These are phyloP conservation scores for Carex pumila DNA, from an alignment of 176 grass and related monocot species.

Conservation along the genomic window DNA sequence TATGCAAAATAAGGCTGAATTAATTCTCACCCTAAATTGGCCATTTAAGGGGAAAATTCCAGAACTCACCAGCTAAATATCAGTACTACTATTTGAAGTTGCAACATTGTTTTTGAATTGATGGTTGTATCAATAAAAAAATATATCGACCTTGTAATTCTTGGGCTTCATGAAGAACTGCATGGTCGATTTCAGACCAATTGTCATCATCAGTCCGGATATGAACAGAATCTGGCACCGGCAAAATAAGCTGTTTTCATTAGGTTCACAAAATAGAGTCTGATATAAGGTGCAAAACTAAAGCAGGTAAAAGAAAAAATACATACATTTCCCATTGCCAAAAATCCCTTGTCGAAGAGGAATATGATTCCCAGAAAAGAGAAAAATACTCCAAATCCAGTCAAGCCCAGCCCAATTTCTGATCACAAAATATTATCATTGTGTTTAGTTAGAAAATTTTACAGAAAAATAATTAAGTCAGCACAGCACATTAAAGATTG, in stretches of 20 bases:
- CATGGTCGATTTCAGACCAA: slow-evolving; percentile 97
- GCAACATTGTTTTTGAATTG: not conserved
- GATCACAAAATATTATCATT: slow-evolving; percentile 20
- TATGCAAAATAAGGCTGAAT: not conserved
- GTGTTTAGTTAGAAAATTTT: not conserved
- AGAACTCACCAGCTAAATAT: not conserved
- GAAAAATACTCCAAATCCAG: slow-evolving; percentile 96
- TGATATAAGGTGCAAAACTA: not conserved
- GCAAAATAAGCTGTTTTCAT: slow-evolving; percentile 14
- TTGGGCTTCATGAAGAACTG: slow-evolving; percentile 97
- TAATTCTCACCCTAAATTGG: not conserved
- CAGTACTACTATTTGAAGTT: not conserved
- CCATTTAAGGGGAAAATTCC: not conserved
- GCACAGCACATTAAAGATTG: slow-evolving; percentile 3
- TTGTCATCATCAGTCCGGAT: slow-evolving; percentile 89
- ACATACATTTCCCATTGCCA: slow-evolving; percentile 95
- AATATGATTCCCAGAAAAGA: slow-evolving; percentile 89
- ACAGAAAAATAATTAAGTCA: slow-evolving; percentile 6
- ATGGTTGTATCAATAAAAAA: not conserved
- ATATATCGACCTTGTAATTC: slow-evolving; percentile 75
- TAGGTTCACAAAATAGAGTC: not conserved
- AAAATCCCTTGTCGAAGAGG: slow-evolving; percentile 90
- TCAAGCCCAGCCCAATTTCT: slow-evolving; percentile 92
- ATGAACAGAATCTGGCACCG: slow-evolving; percentile 83
- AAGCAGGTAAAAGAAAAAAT: not conserved